Conservation (phyloP, 345 rosid species). For the Eucalyptus marginata region DNA sequence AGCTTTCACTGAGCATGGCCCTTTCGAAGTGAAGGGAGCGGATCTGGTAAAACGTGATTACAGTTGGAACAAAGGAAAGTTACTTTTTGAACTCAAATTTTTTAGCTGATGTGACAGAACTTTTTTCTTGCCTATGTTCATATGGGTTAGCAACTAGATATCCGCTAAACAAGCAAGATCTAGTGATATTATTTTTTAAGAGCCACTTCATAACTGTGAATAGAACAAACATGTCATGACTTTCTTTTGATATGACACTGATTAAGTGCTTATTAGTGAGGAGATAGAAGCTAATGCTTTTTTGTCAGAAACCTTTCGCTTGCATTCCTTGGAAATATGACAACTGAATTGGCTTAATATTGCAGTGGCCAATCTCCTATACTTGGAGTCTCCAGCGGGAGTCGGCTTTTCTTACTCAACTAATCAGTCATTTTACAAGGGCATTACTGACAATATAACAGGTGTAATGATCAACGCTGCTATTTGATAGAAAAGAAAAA, state of each 20-base stretch:
- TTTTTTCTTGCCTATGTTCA: neutral
- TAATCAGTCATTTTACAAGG: constrained; percentile 4
- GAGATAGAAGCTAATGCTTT: neutral
- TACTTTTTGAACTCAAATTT: neutral
- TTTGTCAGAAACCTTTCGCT: neutral
- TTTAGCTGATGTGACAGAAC: neutral
- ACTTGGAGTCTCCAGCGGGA: constrained; percentile 24
- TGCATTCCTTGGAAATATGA: neutral
- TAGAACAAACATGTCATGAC: neutral
- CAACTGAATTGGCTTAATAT: neutral
- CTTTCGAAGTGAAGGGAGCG: constrained; percentile 14
- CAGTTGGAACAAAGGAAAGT: constrained; percentile 27
- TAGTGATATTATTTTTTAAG: too few relatives aligned
- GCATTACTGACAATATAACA: constrained; percentile 5
- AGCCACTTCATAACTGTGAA: neutral
- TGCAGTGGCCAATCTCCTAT: constrained; percentile 36
- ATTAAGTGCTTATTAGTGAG: neutral
- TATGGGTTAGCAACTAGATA: neutral
- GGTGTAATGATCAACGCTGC: neutral
- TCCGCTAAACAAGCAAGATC: neutral
- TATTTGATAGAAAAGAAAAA: too few relatives aligned
- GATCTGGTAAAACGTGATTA: constrained; percentile 3
- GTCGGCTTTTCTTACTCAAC: constrained; percentile 43
- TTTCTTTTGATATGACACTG: neutral
- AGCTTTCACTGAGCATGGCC: constrained; percentile 27